Evolutionary conservation across 805 yeast genomes (phyloP).

Genomic region (Saccharomycopsis sp.): DNA sequence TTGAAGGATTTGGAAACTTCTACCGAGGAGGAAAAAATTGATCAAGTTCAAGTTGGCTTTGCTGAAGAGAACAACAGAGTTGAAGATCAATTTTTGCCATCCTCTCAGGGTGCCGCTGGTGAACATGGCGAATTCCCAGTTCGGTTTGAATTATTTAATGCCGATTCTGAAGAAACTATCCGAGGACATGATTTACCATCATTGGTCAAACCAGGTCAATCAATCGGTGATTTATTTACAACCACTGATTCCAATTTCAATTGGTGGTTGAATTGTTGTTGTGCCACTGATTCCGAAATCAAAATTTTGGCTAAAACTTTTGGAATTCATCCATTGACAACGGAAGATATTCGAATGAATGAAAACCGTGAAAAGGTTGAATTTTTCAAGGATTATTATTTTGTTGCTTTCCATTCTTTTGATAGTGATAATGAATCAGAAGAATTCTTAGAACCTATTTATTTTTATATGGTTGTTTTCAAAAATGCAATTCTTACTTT

Average conservation of each 20-base stretch:
- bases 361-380: constrained; percentile 98
- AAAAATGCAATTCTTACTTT: constrained; percentile 52
- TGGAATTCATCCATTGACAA: constrained; percentile 95
- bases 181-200: constrained; percentile 87
- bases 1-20: background rate
- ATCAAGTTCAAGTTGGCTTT: constrained; percentile 26
- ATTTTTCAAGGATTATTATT: constrained; percentile 80
- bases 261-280: constrained; percentile 92
- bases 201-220: constrained; percentile 55
- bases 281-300: constrained; percentile 96
- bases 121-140: constrained; percentile 43
- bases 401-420: constrained; percentile 94
- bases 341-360: constrained; percentile 94
- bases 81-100: constrained; percentile 4
- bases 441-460: constrained; percentile 70
- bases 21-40: background rate
- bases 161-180: constrained; percentile 77
- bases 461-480: constrained; percentile 55
- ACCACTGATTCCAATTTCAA: constrained; percentile 43
- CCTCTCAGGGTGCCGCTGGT: background rate
- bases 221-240: constrained; percentile 14
- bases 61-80: constrained; percentile 29
- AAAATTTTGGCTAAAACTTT: constrained; percentile 85
- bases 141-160: constrained; percentile 75
- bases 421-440: constrained; percentile 78